A percentile compares a stretch with the other conserved stretches of the same genome.
phyloP scores from a whole-genome alignment of 1,284 basidiomycete genomes.

The Ganoderma multipileum region DNA sequence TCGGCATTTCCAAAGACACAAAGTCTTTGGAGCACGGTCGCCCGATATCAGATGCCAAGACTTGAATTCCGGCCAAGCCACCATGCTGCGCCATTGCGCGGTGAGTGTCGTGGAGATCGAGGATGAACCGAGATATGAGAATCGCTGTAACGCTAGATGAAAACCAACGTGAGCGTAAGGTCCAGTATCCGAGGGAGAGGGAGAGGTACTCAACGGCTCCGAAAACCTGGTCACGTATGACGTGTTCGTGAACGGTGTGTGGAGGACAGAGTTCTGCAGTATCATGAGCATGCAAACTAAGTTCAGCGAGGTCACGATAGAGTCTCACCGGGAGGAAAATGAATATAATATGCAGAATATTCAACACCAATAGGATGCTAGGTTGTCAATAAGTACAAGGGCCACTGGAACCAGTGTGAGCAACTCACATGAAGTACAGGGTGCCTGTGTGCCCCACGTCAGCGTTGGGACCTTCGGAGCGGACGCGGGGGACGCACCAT shows the following conservation, averaged over 20 bases:
- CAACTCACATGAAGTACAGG: background rate
- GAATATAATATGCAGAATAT: background rate
- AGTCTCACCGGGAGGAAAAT: background rate
- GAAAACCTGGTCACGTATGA: background rate
- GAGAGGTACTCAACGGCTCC: background rate
- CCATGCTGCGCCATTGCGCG: background rate
- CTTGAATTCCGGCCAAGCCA: background rate
- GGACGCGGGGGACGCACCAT: background rate
- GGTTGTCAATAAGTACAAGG: background rate
- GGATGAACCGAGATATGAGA: background rate
- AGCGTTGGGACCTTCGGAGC: background rate
- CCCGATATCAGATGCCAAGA: background rate
- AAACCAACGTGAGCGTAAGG: background rate
- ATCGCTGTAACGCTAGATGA: background rate
- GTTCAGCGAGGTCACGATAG: background rate
- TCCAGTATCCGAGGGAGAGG: background rate
- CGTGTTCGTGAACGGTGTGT: background rate
- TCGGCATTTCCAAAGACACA: background rate
- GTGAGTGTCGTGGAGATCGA: background rate
- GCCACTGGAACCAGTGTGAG: no score
- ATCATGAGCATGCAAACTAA: background rate
- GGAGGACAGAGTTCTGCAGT: background rate
- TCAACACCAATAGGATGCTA: background rate
- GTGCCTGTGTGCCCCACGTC: background rate
- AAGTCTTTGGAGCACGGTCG: background rate